phyloP scores from a whole-genome alignment of 257 asterid genomes.

The Rhazya stricta region DNA sequence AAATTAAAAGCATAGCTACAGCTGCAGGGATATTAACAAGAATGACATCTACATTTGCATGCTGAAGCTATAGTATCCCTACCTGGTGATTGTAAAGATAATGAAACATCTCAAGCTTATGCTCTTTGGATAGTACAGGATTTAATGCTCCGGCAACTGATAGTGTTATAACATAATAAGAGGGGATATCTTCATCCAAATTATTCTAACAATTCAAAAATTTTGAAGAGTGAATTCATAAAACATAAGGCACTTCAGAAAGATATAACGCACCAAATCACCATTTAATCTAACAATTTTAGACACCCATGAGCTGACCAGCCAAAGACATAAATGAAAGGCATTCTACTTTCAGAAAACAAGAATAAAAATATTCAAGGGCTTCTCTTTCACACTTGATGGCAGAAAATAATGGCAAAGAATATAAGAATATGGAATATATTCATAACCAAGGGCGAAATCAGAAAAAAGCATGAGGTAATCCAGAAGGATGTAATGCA shows the following conservation, averaged over 20 bases:
- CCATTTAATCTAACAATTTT: background rate
- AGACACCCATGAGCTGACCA: background rate
- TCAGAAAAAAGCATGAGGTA: background rate
- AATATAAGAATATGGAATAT: background rate
- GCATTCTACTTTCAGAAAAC: background rate
- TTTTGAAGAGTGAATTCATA: background rate
- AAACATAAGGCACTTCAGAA: slow-evolving; percentile 2
- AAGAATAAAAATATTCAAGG: background rate
- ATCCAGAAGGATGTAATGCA: slow-evolving; percentile 6
- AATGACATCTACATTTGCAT: background rate
- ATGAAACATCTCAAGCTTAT: slow-evolving; percentile 83
- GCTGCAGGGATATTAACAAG: slow-evolving; percentile 7
- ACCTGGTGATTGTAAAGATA: slow-evolving; percentile 98
- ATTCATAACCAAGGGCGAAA: background rate
- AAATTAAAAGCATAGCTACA: slow-evolving; percentile 4
- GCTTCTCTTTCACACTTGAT: background rate
- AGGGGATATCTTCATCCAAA: background rate
- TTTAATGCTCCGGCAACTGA: slow-evolving; percentile 83
- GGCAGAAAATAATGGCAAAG: background rate
- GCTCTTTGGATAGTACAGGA: slow-evolving; percentile 75
- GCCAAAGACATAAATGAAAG: slow-evolving; percentile 13
- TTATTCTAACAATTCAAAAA: background rate
- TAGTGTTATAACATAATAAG: slow-evolving; percentile 46
- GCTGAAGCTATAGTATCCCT: slow-evolving; percentile 16
- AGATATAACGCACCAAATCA: background rate